A percentile compares a stretch with the other conserved stretches of the same genome.
Evolutionary conservation across 2,329 filamentous ascomycete species (phyloP).

Genomic region (Penicillium frequentans): DNA sequence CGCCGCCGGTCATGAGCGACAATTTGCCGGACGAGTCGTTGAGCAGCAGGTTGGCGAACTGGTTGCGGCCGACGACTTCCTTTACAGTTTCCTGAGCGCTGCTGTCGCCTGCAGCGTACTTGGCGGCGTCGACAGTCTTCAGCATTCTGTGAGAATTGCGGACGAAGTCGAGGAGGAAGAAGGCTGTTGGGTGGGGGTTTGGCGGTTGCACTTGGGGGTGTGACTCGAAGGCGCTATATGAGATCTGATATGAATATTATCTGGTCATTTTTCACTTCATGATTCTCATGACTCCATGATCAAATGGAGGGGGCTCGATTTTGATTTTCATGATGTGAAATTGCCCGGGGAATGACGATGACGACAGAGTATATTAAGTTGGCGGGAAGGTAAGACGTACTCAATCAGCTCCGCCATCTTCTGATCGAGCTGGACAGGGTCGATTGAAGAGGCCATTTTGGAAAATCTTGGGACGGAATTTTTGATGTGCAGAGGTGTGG

Average conservation of each 20-base stretch:
- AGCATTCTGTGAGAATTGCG: conserved; percentile 62
- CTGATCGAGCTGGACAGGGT: conserved; percentile 16
- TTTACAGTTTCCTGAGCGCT: conserved; percentile 10
- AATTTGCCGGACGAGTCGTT: conserved; percentile 30
- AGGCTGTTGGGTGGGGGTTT: conserved; percentile 28
- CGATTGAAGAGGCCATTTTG: conserved; percentile 14
- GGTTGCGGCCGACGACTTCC: conserved; percentile 31
- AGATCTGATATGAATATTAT: not conserved
- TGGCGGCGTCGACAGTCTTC: conserved; percentile 22
- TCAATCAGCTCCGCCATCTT: conserved; percentile 29
- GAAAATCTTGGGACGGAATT: not conserved
- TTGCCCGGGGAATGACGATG: not conserved
- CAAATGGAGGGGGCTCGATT: not conserved
- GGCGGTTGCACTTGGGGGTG: conserved; percentile 35
- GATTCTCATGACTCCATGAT: not conserved
- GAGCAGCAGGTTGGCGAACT: conserved; percentile 27
- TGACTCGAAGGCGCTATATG: conserved; percentile 28
- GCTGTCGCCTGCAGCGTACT: conserved; percentile 24
- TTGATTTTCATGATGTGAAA: not conserved
- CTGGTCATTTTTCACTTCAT: not conserved
- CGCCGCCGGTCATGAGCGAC: conserved; percentile 29
- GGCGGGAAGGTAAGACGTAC: conserved; percentile 15
- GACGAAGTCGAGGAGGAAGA: conserved; percentile 66
- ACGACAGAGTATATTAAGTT: not conserved
- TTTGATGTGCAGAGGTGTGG: not conserved